Conservation (phyloP, 140 eudicot genomes). For the Cichorium intybus region DNA sequence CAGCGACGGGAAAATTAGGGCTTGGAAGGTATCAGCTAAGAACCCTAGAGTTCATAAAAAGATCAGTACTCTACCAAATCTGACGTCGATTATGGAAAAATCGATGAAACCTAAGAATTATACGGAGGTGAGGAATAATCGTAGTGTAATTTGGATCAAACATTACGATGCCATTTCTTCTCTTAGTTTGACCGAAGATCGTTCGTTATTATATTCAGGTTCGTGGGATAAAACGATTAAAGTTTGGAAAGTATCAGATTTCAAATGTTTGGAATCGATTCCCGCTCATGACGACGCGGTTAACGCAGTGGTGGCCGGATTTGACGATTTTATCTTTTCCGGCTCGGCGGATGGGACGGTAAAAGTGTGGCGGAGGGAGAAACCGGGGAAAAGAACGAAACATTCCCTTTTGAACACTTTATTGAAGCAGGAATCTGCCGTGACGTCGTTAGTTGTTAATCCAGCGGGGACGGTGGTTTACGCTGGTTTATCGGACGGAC, state of each 20-base stretch:
- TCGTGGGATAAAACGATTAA: slow-evolving; percentile 72
- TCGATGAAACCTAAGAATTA: slow-evolving; percentile 34
- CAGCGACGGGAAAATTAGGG: slow-evolving; percentile 48
- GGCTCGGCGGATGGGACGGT: slow-evolving; percentile 68
- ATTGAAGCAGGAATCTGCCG: slow-evolving; percentile 59
- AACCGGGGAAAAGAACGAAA: slow-evolving; percentile 60
- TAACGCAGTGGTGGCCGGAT: slow-evolving; percentile 50
- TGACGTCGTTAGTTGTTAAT: slow-evolving; percentile 49
- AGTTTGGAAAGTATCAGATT: slow-evolving; percentile 56
- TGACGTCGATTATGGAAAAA: slow-evolving; percentile 13
- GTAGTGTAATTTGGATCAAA: slow-evolving; percentile 50
- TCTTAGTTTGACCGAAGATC: slow-evolving; percentile 56
- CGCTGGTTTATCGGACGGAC: slow-evolving; percentile 75
- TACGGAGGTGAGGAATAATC: slow-evolving; percentile 38
- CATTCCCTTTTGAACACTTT: slow-evolving; percentile 46
- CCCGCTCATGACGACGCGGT: slow-evolving; percentile 60
- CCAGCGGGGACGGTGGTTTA: slow-evolving; percentile 39
- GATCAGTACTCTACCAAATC: slow-evolving; percentile 45
- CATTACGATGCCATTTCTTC: slow-evolving; percentile 59
- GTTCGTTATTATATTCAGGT: slow-evolving; percentile 56
- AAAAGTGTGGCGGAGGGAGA: slow-evolving; percentile 65
- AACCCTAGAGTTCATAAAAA: slow-evolving; percentile 42
- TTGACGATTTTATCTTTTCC: slow-evolving; percentile 51
- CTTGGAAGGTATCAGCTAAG: slow-evolving; percentile 35
- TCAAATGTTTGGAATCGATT: slow-evolving; percentile 59